Evolutionary conservation across 495 filamentous ascomycete species (phyloP).

Genomic region (Tuber magnatum): DNA sequence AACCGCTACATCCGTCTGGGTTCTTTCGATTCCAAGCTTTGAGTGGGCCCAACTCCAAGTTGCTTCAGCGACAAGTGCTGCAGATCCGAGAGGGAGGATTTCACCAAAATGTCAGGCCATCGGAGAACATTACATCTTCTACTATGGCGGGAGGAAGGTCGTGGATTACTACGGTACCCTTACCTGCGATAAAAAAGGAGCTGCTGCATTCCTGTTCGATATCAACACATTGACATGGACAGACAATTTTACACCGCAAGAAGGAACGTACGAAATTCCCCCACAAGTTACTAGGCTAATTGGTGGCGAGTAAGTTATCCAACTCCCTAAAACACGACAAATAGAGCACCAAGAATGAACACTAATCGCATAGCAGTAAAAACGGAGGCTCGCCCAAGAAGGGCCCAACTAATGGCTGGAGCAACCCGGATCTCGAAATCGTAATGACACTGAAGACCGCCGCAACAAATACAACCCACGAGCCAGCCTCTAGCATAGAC

Average conservation of each 20-base stretch:
- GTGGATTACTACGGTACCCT: neutral
- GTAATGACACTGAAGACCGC: neutral
- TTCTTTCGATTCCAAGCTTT: conserved; percentile 11
- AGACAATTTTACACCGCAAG: conserved; percentile 1
- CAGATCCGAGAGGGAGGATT: neutral
- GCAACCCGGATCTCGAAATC: neutral
- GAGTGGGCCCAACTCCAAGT: conserved; percentile 12
- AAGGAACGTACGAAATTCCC: neutral
- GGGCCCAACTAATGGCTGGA: neutral
- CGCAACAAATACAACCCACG: neutral
- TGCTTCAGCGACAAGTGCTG: neutral
- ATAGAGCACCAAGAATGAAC: neutral
- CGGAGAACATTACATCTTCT: conserved; percentile 18
- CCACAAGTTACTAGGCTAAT: neutral
- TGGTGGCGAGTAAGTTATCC: neutral
- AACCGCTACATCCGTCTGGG: conserved; percentile 7
- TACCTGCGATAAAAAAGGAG: conserved; percentile 10
- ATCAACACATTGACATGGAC: conserved; percentile 8
- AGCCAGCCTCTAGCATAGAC: neutral
- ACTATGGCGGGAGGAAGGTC: conserved; percentile 17
- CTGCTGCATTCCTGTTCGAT: conserved; percentile 15
- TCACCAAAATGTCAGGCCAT: conserved; percentile 8
- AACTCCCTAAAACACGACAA: neutral
- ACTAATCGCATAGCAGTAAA: neutral
- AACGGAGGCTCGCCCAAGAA: neutral